phyloP scores from a whole-genome alignment of 768 basidiomycete genomes.

The Suillus hirtellus region DNA sequence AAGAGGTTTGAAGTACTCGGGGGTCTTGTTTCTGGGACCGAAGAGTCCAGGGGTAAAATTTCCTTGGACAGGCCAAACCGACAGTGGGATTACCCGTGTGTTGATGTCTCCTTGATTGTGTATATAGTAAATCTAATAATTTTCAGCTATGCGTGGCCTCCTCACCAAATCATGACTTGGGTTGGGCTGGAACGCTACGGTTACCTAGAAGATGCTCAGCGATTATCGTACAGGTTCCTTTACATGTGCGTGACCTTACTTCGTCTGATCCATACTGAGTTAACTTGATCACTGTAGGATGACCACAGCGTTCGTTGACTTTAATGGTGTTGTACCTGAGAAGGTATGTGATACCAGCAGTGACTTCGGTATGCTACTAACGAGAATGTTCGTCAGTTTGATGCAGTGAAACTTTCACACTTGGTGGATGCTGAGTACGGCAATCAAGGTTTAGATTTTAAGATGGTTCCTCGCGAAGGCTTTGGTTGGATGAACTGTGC shows the following conservation, averaged over 20 bases:
- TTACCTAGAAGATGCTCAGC: constrained; percentile 88
- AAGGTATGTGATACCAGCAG: constrained; percentile 54
- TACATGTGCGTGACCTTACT: constrained; percentile 68
- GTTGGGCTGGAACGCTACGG: constrained; percentile 96
- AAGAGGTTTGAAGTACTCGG: constrained; percentile 97
- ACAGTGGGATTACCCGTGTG: constrained; percentile 97
- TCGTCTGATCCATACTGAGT: background rate
- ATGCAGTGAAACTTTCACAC: constrained; percentile 93
- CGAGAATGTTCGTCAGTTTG: constrained; percentile 55
- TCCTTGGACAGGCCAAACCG: constrained; percentile 96
- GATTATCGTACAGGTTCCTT: constrained; percentile 94
- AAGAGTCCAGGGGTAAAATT: constrained; percentile 93
- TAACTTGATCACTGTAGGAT: constrained; percentile 52
- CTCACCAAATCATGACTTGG: constrained; percentile 99
- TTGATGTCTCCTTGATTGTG: constrained; percentile 23
- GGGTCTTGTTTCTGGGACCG: constrained; percentile 93
- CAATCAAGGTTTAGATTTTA: constrained; percentile 96
- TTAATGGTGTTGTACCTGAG: constrained; percentile 97
- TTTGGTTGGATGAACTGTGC: constrained; percentile 98
- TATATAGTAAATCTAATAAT: constrained; percentile 13
- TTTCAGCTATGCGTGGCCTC: constrained; percentile 81
- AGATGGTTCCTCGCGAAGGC: constrained; percentile 94
- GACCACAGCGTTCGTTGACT: constrained; percentile 93
- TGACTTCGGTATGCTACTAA: constrained; percentile 1
- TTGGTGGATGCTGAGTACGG: constrained; percentile 97